Evolutionary conservation across 2,329 filamentous ascomycete genomes (phyloP).

Genomic region (Ophiosphaerella herpotricha): DNA sequence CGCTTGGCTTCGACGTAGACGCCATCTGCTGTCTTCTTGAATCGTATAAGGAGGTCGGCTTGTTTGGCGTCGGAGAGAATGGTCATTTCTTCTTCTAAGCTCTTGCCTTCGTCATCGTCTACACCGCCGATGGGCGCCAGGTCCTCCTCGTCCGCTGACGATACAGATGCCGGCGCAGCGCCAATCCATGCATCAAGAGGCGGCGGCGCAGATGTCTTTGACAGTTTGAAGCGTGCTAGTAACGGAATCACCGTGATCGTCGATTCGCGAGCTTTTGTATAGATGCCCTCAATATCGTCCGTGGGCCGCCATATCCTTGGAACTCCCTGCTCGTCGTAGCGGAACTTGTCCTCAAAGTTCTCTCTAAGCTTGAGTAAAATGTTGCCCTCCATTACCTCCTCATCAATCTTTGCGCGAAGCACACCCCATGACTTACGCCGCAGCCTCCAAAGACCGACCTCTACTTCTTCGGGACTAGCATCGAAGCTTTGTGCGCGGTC

Average conservation of each 20-base stretch:
- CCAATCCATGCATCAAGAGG: constrained; percentile 87
- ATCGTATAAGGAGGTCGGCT: constrained; percentile 88
- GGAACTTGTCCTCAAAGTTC: constrained; percentile 99
- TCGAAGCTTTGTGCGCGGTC: constrained; percentile 93
- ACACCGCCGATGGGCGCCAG: constrained; percentile 86
- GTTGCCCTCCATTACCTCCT: constrained; percentile 98
- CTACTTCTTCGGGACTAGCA: constrained; percentile 86
- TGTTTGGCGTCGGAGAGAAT: constrained; percentile 88
- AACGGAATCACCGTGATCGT: constrained; percentile 90
- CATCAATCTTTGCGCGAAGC: constrained; percentile 86
- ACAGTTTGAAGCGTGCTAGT: constrained; percentile 80
- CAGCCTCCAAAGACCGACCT: constrained; percentile 89
- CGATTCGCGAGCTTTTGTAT: constrained; percentile 88
- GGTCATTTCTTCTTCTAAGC: constrained; percentile 93
- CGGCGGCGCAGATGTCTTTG: constrained; percentile 73
- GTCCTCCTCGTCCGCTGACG: constrained; percentile 87
- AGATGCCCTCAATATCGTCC: constrained; percentile 95
- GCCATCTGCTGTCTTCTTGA: constrained; percentile 98
- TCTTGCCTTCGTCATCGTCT: constrained; percentile 93
- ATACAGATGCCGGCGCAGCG: constrained; percentile 71
- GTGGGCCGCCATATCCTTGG: constrained; percentile 95
- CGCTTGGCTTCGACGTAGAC: constrained; percentile 98
- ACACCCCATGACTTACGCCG: constrained; percentile 94
- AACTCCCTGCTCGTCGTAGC: constrained; percentile 93
- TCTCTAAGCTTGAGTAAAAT: constrained; percentile 92